Base-by-base conservation (phyloP, 768 basidiomycete genomes). In the Lactarius evosmus region DNA sequence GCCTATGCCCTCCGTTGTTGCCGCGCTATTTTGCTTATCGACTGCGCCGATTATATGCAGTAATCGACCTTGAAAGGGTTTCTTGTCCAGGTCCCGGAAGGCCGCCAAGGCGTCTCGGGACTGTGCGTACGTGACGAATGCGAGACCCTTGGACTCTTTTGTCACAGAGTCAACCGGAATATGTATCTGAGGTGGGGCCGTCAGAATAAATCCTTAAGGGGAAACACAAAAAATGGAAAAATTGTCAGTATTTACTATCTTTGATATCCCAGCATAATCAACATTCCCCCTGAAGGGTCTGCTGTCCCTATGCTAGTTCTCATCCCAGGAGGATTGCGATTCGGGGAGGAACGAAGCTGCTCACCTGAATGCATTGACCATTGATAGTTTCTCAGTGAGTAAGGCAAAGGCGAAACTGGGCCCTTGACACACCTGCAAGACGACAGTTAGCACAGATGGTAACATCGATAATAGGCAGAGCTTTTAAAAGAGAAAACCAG, bases 1-100 rank as follows among this genome's bases (percentile, higher is more conserved):
- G 53, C 74, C 75, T 1, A 55, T 68, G 3, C 74, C 77, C 36
- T 83, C 81, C 41, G 75, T 78, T 3, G 78, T 72, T 50, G 79
- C 75, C 7, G 74, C 68, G 55, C 80, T 80, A 32, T 81, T 75
- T 69, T 80, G 83, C 58, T 86, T 78, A 69, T 92, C 86, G 2
- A 92, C 84, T 0, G 93, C 94, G 0, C 91, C 90, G 0, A 99
- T 79, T 58, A 98, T 86, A 71, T 98, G 97, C 1, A 99, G 74
- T 0, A 98, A 74, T 32, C 97, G 86, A 3, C 97, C 97, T 75
- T 95, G 94, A 74, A 97, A 95, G 0, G 92, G 86, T 40, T 81
- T 87, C 61, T 85, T 86, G 72, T 98, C 95, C 36, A 98, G 80
- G 0, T 79, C 80, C 61, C 87, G 82, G 68, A 87, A 93, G 0